Evolutionary conservation across 768 basidiomycete species (phyloP), one percentile per base, ranked within the genome.

Genomic region (Nevesoporus exiguus): DNA sequence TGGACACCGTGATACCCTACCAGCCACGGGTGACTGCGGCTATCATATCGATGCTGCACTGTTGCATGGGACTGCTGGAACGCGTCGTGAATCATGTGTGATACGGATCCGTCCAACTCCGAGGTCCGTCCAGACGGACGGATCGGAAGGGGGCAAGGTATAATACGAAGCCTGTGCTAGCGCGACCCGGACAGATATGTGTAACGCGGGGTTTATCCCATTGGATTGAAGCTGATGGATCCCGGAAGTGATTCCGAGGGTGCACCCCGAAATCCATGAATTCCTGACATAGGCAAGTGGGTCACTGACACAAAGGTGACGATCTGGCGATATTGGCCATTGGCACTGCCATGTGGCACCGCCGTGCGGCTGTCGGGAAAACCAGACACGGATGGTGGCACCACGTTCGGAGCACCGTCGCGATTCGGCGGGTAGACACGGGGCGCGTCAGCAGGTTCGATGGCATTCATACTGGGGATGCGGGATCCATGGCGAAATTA

Each of bases 361-460:
- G 55, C 24, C 31, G 13, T 34, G 33, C 25, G 24, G n/a, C n/a
- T 13, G 41, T 44, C 43, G 34, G 47, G 39, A 24, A n/a, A n/a
- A 51, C 24, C 19, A 22, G 22, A 43, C 9, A 24, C 25, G 25
- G 19, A 14, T 30, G 40, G 51, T 37, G 14, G 51, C 27, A 52
- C 30, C 42, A 61, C 53, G 9, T 24, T 42, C 41, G 64, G 62
- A 56, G 41, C 3, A 50, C 49, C 44, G 43, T 47, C 37, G 34
- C 27, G 60, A 67, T 65, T 60, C 58, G 55, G n/a, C 14, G 50
- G 42, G 46, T 24, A 11, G 61, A 41, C 36, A 40, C 10, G 31
- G 36, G 24, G 36, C 11, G 30, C 29, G 17, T 25, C 17, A 19
- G 36, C 9, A 15, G 49, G 42, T 46, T 49, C 43, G 46, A 54